Evolutionary conservation across 164 flowering plant genomes (phyloP), one percentile per base, ranked within the genome.

Genomic region (Annona cherimola): DNA sequence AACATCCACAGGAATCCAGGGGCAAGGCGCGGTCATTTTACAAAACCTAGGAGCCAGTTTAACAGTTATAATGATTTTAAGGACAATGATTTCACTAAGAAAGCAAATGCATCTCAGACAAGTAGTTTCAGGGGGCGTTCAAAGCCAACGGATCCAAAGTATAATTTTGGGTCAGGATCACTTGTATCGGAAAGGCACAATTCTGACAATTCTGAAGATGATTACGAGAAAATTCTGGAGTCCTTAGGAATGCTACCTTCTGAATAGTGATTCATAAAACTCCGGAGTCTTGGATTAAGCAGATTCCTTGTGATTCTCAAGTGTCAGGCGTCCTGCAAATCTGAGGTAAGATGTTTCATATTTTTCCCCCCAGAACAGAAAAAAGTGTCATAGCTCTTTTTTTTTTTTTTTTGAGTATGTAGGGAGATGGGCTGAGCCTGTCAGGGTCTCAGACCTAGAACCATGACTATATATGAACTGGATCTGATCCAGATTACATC

Each of bases 191-290:
- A 72, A 16, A 26, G 18, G 42, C n/a, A 5, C 16, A 35, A 9
- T 54, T 50, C 63, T 7, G 75, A 69, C 40, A 68, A 63, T 61
- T 71, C 70, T 67, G 40, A 55, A 26, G 75, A 76, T 69, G 78
- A 76, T 69, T 76, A 74, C 68, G 64, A 73, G 81, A 74, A 76
- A 68, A 79, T 76, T 43, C 63, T 76, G 18, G 79, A 79, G 75
- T 72, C 69, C 75, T 79, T 42, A 71, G 61, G 45, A 72, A 73
- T 43, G n/a, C n/a, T n/a, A n/a, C n/a, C n/a, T n/a, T n/a, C n/a
- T n/a, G 72, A 71, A 12, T 43, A 65, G 3, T 72, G 63, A 73
- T 73, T 62, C 11, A 16, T n/a, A 66, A 75, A 73, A 61, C 5
- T 16, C 16, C 9, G 18, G 41, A 63, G 40, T 35, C n/a, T 63